phyloP scores from a whole-genome alignment of 768 basidiomycete genomes.

The Podaxis rugospora region DNA sequence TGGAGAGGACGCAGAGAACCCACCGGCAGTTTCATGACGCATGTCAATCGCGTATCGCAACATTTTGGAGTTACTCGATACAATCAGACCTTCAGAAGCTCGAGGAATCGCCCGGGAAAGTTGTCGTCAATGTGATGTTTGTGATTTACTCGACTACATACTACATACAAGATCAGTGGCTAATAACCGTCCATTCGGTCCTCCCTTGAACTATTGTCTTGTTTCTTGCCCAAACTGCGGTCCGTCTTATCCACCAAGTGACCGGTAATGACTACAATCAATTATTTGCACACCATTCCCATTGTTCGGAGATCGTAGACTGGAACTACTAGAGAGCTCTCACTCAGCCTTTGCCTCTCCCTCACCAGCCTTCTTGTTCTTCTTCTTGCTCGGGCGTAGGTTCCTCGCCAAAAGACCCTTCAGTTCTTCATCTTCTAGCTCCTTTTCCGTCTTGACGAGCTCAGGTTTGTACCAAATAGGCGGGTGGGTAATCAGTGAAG shows the following conservation, averaged over 20 bases:
- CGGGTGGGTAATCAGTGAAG: slow-evolving; percentile 79
- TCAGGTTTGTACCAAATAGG: slow-evolving; percentile 94
- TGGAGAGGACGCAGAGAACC: slow-evolving; percentile 55
- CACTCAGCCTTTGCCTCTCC: slow-evolving; percentile 29
- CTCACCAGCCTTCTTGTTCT: slow-evolving; percentile 70
- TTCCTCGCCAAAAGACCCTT: slow-evolving; percentile 75
- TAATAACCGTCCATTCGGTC: background rate
- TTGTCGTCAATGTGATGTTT: background rate
- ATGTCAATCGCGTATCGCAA: too few relatives aligned
- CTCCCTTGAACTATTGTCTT: background rate
- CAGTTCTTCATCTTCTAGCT: slow-evolving; percentile 83
- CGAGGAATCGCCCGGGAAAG: background rate
- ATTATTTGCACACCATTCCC: slow-evolving; percentile 23
- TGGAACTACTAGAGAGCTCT: background rate
- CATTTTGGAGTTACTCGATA: too few relatives aligned
- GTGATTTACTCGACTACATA: background rate
- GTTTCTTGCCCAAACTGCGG: background rate
- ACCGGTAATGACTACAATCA: background rate
- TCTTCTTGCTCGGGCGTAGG: slow-evolving; percentile 89
- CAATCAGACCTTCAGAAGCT: too few relatives aligned
- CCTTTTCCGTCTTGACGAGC: slow-evolving; percentile 84
- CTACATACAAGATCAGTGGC: background rate
- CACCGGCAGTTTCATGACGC: background rate
- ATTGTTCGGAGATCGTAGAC: slow-evolving; percentile 4
- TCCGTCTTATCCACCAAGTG: background rate